These are phyloP conservation scores for Tolypocladium inflatum DNA, from an alignment of 2,329 filamentous ascomycete genomes.

Conservation along the genomic window DNA sequence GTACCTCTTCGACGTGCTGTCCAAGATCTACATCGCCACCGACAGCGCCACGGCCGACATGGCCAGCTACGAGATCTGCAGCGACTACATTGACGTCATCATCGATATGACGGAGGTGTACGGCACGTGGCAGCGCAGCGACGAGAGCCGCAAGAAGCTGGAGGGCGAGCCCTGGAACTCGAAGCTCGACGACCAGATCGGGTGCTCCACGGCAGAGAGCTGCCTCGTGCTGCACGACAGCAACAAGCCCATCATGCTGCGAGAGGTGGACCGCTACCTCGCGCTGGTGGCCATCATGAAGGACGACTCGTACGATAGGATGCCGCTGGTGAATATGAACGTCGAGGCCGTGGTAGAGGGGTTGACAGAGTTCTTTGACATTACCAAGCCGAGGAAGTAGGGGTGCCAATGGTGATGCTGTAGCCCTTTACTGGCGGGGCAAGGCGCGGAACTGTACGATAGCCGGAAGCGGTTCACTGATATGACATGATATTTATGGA, in stretches of 20 bases:
- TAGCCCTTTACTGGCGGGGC: not conserved
- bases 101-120: slow-evolving; percentile 96
- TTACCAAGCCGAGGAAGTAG: slow-evolving; percentile 48
- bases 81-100: slow-evolving; percentile 96
- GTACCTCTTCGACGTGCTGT: slow-evolving; percentile 94
- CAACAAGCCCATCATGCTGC: slow-evolving; percentile 54
- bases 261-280: slow-evolving; percentile 65
- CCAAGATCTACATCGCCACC: slow-evolving; percentile 97
- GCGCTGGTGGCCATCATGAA: slow-evolving; percentile 81
- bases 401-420: not conserved
- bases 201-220: slow-evolving; percentile 57
- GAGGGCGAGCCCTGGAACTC: slow-evolving; percentile 53
- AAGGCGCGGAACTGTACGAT: not conserved
- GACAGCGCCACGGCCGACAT: slow-evolving; percentile 91
- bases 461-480: not conserved
- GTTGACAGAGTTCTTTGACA: slow-evolving; percentile 68
- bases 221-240: slow-evolving; percentile 57
- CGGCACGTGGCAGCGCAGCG: slow-evolving; percentile 58
- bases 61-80: slow-evolving; percentile 95
- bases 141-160: slow-evolving; percentile 43
- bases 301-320: slow-evolving; percentile 74
- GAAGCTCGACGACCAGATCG: slow-evolving; percentile 55
- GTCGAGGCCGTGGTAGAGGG: slow-evolving; percentile 74
- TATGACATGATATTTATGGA: not conserved
- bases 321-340: slow-evolving; percentile 80